Evolutionary conservation across 768 basidiomycete genomes (phyloP).

Genomic region (Calvatia gigantea): DNA sequence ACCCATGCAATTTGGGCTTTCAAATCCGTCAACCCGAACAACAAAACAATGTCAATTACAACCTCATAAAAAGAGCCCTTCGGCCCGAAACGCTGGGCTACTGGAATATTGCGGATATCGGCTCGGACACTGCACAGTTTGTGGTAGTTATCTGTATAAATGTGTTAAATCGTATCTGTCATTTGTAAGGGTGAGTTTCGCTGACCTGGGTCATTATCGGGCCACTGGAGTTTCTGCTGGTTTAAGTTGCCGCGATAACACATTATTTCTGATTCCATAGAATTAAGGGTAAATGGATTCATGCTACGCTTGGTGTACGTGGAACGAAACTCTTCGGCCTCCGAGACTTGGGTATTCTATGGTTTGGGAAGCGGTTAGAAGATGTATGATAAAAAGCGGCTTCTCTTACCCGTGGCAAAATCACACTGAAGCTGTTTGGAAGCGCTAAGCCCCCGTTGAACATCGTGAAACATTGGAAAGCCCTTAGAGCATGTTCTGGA

Average conservation of each 20-base stretch:
- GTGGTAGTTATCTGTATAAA: slow-evolving; percentile 24
- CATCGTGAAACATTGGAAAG: slow-evolving; percentile 26
- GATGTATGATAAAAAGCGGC: background rate
- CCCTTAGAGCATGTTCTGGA: slow-evolving; percentile 38
- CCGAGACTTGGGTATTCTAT: slow-evolving; percentile 43
- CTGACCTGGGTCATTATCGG: slow-evolving; percentile 3
- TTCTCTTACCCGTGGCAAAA: background rate
- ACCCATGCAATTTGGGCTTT: slow-evolving; percentile 50
- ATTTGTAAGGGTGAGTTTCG: background rate
- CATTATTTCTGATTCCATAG: background rate
- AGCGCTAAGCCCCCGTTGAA: slow-evolving; percentile 36
- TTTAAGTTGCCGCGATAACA: slow-evolving; percentile 1
- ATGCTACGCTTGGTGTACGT: background rate
- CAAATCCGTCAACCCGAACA: slow-evolving; percentile 53
- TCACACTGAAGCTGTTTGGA: slow-evolving; percentile 35
- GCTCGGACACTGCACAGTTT: slow-evolving; percentile 26
- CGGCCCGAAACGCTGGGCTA: slow-evolving; percentile 15
- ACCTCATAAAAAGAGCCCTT: slow-evolving; percentile 26
- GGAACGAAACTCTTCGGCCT: slow-evolving; percentile 35
- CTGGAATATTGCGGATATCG: slow-evolving; percentile 21
- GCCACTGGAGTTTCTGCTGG: background rate
- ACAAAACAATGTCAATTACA: slow-evolving; percentile 39
- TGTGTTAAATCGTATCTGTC: background rate
- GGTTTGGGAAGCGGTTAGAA: background rate
- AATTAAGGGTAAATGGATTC: background rate